Evolutionary conservation across 257 asterid genomes (phyloP), one percentile per base, ranked within the genome.

Genomic region (Nicotiana benthamiana): DNA sequence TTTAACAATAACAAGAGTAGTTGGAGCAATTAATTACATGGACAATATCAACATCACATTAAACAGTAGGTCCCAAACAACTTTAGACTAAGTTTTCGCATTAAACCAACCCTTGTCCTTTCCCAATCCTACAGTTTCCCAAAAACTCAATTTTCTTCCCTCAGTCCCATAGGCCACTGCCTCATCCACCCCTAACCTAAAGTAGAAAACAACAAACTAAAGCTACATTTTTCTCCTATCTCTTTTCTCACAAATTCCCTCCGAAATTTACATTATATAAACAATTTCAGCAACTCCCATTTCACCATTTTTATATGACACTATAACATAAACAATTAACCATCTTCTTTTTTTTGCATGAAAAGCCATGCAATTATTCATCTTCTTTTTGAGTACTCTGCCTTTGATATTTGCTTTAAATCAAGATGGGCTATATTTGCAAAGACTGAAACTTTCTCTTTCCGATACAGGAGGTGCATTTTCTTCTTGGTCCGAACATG

Each of bases 401-500:
- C 62, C 77, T 30, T 80, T 75, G 5, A 76, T 77, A n/a, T 74
- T 83, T 18, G 89, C 91, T 40, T 84, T 94, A 1, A 94, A 92
- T 82, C 85, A 81, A 75, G 97, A 94, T 28, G 95, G 93, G 0
- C 28, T 66, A 9, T 20, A 66, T 66, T 87, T 94, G 18, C 88
- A 43, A 24, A 62, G 30, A 15, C 86, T 85, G 30, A 93, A 88
- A 83, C 87, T 46, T 22, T 87, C 93, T 11, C 86, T 94, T 20
- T 65, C 83, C 52, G 93, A 89, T 81, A 88, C 95, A 0, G 54
- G 83, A n/a, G 91, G 81, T 2, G 75, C 83, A 5, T 85, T 94
- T 34, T 80, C 94, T 43, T 72, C 75, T 62, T 93, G 97, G 97
- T 85, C 88, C 18, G 85, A 64, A 83, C 66, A 81, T 52, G 94